These are phyloP conservation scores for Inga laurina DNA, from an alignment of 306 rosid species.

Conservation along the genomic window DNA sequence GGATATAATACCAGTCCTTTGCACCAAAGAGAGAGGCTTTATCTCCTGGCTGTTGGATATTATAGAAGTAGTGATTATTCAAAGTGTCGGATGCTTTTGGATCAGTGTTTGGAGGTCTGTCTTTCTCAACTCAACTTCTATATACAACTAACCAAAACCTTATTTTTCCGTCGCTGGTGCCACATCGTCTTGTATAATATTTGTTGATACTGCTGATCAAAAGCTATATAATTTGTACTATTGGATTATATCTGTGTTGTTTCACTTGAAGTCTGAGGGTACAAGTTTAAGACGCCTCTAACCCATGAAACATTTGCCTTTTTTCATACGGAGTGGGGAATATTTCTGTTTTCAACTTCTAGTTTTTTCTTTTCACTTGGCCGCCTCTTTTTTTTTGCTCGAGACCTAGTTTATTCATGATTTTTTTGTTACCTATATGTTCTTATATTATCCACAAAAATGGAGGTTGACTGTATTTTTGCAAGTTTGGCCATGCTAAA, in stretches of 20 bases:
- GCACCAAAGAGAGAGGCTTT: slow-evolving; percentile 74
- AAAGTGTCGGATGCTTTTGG: slow-evolving; percentile 75
- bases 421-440: neutral
- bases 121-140: slow-evolving; percentile 20
- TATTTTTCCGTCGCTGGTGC: slow-evolving; percentile 14
- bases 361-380: slow-evolving; percentile 21
- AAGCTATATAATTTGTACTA: neutral
- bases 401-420: neutral
- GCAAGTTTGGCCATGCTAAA: neutral
- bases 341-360: neutral
- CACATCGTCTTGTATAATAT: slow-evolving; percentile 10
- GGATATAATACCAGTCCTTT: slow-evolving; percentile 43
- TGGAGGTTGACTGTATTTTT: neutral
- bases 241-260: slow-evolving; percentile 7
- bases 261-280: slow-evolving; percentile 11
- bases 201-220: neutral
- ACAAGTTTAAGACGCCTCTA: neutral
- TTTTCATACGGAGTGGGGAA: neutral
- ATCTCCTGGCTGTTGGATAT: slow-evolving; percentile 90
- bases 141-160: slow-evolving; percentile 3
- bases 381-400: neutral
- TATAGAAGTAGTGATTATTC: slow-evolving; percentile 68
- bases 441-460: neutral
- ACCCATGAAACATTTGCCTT: neutral
- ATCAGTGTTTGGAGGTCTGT: slow-evolving; percentile 64